A percentile compares a stretch with the other conserved stretches of the same genome.
phyloP scores from a whole-genome alignment of 495 filamentous ascomycete genomes.

The Xylaria palmicola region DNA sequence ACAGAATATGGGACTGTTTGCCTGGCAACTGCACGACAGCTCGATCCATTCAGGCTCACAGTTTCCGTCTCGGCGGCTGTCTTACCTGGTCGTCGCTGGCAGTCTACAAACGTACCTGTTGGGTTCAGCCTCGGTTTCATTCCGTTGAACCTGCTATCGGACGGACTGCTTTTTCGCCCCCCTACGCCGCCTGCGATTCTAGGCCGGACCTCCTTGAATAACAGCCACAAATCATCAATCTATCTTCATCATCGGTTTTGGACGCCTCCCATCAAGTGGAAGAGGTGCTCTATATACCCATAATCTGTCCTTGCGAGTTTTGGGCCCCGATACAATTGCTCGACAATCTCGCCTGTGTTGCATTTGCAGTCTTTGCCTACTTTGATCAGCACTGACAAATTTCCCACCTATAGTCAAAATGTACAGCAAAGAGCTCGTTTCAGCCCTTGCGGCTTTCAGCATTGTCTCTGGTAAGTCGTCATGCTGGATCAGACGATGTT shows the following conservation, averaged over 20 bases:
- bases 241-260: constrained; percentile 12
- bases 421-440: constrained; percentile 70
- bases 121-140: not conserved
- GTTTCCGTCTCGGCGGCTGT: not conserved
- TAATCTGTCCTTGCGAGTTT: constrained; percentile 2
- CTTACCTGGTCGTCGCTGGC: not conserved
- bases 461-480: constrained; percentile 58
- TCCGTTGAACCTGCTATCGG: not conserved
- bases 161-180: not conserved
- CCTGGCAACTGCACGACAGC: not conserved
- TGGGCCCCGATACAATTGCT: not conserved
- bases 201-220: not conserved
- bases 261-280: not conserved
- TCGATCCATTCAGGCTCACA: not conserved
- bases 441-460: constrained; percentile 70
- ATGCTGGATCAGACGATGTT: not conserved
- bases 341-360: constrained; percentile 16
- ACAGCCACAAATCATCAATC: constrained; percentile 6
- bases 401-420: constrained; percentile 55
- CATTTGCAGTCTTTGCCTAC: not conserved
- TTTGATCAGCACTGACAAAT: constrained; percentile 2
- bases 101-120: not conserved
- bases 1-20: not conserved
- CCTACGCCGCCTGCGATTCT: not conserved
- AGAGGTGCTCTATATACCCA: constrained; percentile 13